Base-by-base conservation (phyloP, 2,329 filamentous ascomycete species). In the Fusarium sp. region DNA sequence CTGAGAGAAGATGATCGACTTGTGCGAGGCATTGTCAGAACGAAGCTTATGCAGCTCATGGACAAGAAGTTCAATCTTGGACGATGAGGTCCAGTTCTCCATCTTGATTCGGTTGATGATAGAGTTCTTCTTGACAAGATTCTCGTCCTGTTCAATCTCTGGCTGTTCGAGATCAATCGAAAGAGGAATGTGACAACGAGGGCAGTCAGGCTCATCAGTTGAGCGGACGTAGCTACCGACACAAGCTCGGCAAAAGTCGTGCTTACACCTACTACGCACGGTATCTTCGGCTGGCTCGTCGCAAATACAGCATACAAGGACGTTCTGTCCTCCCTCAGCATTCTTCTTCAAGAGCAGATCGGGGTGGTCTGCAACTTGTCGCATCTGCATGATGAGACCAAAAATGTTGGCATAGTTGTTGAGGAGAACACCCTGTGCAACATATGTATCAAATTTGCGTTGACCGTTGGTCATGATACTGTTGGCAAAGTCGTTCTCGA, bases 371-470 rank as follows among this genome's bases (percentile, higher is more conserved):
- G 96, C 94, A 27, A 98, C 93, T 82, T 99, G 96, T 58, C 96
- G 92, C 95, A 99, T 98, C 80, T 97, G 94, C 94, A 98, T 98
- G 77, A 99, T 98, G 58, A 99, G 87, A 77, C 94, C 95, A 76
- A 99, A 99, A 71, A 99, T 98, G 79, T 99, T 99, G 83, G 96
- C 96, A 74, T 98, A 98, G 78, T 98, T 97, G 84, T 98, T 94
- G 66, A 99, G 87, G 80, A 99, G 89, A 22, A 98, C 95, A 83
- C 94, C 94, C 69, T 94, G 93, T 20, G 94, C 92, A 40, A 98
- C 96, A 72, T 98, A 99, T 0, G 94, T 98, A 77, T 98, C 93
- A 72, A 98, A 99, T 74, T 94, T 91, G 66, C 96, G 91, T 62
- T 91, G 88, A 10, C 93, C 92, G 77, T 93, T 97, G 18, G 90